phyloP scores from a whole-genome alignment of 2,329 filamentous ascomycete species.

The Exophiala aquamarina region DNA sequence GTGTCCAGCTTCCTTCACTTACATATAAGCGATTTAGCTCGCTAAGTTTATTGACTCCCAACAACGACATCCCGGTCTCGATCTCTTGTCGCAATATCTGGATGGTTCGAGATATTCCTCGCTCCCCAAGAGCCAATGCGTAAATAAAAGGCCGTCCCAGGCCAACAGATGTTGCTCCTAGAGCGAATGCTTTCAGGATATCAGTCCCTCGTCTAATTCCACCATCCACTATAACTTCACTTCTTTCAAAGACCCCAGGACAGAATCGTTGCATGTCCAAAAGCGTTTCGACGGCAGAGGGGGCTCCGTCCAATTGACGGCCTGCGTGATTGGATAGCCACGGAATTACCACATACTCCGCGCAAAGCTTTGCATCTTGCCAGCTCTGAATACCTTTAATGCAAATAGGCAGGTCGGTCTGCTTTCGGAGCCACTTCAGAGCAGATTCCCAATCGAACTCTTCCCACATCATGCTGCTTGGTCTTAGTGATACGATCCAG shows the following conservation, averaged over 20 bases:
- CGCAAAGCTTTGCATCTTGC: slow-evolving; percentile 52
- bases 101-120: slow-evolving; percentile 53
- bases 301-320: slow-evolving; percentile 53
- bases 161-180: slow-evolving; percentile 55
- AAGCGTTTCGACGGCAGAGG: slow-evolving; percentile 50
- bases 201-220: slow-evolving; percentile 55
- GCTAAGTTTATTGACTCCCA: no score
- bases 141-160: slow-evolving; percentile 55
- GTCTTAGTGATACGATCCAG: slow-evolving; percentile 50
- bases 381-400: slow-evolving; percentile 60
- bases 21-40: no score
- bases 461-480: slow-evolving; percentile 43
- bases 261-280: slow-evolving; percentile 52
- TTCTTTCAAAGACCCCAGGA: slow-evolving; percentile 49
- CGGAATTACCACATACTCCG: slow-evolving; percentile 53
- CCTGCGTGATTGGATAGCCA: slow-evolving; percentile 61
- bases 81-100: no score
- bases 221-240: slow-evolving; percentile 56
- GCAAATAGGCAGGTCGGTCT: no score
- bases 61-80: no score
- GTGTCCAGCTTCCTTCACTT: no score
- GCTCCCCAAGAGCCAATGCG: slow-evolving; percentile 51
- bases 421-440: no score
- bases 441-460: no score
- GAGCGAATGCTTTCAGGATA: slow-evolving; percentile 54